These are phyloP conservation scores for Fusarium pseudonygamai DNA, from an alignment of 2,329 filamentous ascomycete species.

Conservation along the genomic window DNA sequence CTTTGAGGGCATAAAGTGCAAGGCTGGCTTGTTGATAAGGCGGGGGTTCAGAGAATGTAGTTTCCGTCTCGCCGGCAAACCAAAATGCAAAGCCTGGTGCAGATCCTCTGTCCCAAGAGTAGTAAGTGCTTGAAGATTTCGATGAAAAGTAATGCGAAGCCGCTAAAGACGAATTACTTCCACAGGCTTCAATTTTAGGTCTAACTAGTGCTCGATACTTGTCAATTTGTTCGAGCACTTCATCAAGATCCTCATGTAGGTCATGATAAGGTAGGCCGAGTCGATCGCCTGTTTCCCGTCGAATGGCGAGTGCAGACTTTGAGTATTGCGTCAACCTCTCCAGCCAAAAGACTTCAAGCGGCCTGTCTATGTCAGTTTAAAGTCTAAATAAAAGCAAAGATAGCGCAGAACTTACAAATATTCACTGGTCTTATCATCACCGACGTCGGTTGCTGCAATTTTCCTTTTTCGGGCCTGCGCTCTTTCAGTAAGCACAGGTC, in stretches of 20 bases:
- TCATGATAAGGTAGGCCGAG: rapidly evolving
- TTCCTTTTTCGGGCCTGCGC: background rate
- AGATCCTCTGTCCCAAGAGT: no score
- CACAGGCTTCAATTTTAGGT: rapidly evolving
- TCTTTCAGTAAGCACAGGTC: background rate
- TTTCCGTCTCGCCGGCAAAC: background rate
- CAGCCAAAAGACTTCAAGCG: background rate
- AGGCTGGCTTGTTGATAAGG: background rate
- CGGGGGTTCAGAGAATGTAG: rapidly evolving
- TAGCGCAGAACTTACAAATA: background rate
- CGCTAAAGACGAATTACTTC: background rate
- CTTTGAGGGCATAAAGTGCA: background rate
- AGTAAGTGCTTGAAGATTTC: background rate
- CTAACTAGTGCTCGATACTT: background rate
- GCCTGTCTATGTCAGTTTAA: rapidly evolving
- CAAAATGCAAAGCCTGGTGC: no score
- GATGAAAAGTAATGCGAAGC: background rate
- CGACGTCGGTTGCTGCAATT: rapidly evolving
- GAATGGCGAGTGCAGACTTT: background rate
- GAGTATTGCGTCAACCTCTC: background rate
- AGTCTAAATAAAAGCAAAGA: background rate
- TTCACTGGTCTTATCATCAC: rapidly evolving
- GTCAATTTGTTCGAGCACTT: rapidly evolving
- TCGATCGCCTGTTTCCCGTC: rapidly evolving
- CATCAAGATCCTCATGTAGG: rapidly evolving